Base-by-base conservation (phyloP, 2,329 filamentous ascomycete species). In the Penicillium olsonii region DNA sequence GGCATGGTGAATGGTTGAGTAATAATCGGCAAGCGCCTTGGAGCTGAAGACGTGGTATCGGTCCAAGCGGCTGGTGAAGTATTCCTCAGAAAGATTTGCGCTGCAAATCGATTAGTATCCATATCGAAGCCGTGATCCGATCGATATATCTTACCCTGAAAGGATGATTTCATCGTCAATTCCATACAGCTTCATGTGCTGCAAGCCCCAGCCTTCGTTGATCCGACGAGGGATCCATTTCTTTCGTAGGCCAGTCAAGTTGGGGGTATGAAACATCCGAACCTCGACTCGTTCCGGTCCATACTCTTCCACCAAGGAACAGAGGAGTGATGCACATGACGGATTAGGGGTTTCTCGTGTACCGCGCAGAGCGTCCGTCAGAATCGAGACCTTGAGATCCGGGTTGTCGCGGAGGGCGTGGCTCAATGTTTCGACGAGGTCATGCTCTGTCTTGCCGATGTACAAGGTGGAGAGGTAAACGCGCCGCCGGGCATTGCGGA, bases 151-250 rank as follows among this genome's bases (percentile, higher is more conserved):
- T 55, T 80, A 90, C 83, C 91, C 92, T 7, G 92, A 95, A 62
- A 99, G 83, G 57, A 99, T 92, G 50, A 99, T 87, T 69, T 96
- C 91, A 64, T 99, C 91, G 62, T 99, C 94, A 18, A 96, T 77
- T 0, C 94, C 94, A 62, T 99, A 99, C 0, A 99, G 78, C 78
- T 99, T 99, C 92, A 99, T 99, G 67, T 99, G 94, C 68, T 99
- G 94, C 53, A 99, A 74, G 1, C 94, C 94, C 94, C 94, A 99
- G 15, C 94, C 94, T 73, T 99, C 94, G 61, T 99, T 99, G 68
- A 99, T 92, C 17, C 94, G 82, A 66, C 84, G 89, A 0, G 94
- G 94, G 2, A 97, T 83, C 58, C 88, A 78, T 63, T 85, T 85
- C 73, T 97, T 97, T 42, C 87, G 83, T 49, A 95, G 61, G 0